Evolutionary conservation across 768 basidiomycete genomes (phyloP).

Genomic region (Lentinula guzmanii): DNA sequence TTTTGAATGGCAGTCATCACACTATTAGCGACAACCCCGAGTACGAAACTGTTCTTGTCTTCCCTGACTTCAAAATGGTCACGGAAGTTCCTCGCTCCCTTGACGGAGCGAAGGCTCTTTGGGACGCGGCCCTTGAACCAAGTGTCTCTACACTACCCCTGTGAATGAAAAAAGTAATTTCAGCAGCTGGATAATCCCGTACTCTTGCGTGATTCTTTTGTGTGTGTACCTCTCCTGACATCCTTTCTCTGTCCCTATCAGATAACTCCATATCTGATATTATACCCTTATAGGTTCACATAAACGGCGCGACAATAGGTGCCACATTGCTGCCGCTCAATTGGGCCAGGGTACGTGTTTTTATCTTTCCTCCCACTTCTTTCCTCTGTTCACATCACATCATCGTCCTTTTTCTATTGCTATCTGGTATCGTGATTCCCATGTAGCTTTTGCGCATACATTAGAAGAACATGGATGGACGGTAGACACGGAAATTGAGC

Average conservation of each 20-base stretch:
- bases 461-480: constrained; percentile 69
- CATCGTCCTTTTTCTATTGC: not conserved
- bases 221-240: constrained; percentile 46
- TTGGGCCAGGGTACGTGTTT: constrained; percentile 60
- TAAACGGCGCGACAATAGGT: constrained; percentile 88
- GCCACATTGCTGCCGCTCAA: constrained; percentile 80
- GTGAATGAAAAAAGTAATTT: constrained; percentile 39
- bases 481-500: constrained; percentile 69
- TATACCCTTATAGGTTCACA: constrained; percentile 67
- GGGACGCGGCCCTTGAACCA: constrained; percentile 59
- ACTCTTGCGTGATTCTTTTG: constrained; percentile 82
- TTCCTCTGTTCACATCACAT: constrained; percentile 3
- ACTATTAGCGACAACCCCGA: constrained; percentile 60
- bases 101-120: constrained; percentile 66
- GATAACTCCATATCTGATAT: constrained; percentile 12
- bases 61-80: constrained; percentile 89
- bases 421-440: constrained; percentile 12
- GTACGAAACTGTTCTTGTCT: constrained; percentile 75
- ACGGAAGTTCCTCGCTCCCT: constrained; percentile 59
- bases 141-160: constrained; percentile 42
- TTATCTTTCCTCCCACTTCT: not conserved
- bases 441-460: constrained; percentile 53
- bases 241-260: constrained; percentile 6
- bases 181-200: constrained; percentile 79
- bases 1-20: constrained; percentile 81